Percentiles rank a stretch among this genome's conserved stretches.
Evolutionary conservation across 75 land plant species (phyloP).

Genomic region (Pseudotsuga menziesii): DNA sequence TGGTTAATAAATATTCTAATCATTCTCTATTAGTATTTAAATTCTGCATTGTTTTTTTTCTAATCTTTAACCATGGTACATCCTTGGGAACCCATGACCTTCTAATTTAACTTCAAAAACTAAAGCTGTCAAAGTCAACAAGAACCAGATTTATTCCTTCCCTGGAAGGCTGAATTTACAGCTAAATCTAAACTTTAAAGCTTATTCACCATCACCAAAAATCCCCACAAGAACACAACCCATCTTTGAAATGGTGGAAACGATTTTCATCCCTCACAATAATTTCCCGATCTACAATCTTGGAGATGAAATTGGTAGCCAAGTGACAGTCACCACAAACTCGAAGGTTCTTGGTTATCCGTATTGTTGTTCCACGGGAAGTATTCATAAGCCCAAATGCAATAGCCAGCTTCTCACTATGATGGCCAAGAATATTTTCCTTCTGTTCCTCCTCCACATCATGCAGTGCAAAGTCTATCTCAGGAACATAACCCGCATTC

Average conservation of each 20-base stretch:
- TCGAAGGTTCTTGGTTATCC: background rate
- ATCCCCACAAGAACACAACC: background rate
- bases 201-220: background rate
- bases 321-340: background rate
- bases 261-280: background rate
- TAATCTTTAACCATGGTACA: no score
- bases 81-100: no score
- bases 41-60: no score
- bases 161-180: no score
- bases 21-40: no score
- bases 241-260: background rate
- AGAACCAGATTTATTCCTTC: no score
- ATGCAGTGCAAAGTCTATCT: background rate
- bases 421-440: background rate
- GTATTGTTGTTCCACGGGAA: background rate
- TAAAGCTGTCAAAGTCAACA: no score
- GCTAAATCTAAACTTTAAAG: no score
- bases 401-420: slow-evolving; percentile 13
- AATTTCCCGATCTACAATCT: background rate
- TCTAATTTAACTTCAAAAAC: no score
- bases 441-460: background rate
- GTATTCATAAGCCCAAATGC: slow-evolving; percentile 8
- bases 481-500: background rate
- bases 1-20: no score
- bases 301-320: background rate